Conservation (phyloP, 257 asterid species). For the Solanum tarijense region DNA sequence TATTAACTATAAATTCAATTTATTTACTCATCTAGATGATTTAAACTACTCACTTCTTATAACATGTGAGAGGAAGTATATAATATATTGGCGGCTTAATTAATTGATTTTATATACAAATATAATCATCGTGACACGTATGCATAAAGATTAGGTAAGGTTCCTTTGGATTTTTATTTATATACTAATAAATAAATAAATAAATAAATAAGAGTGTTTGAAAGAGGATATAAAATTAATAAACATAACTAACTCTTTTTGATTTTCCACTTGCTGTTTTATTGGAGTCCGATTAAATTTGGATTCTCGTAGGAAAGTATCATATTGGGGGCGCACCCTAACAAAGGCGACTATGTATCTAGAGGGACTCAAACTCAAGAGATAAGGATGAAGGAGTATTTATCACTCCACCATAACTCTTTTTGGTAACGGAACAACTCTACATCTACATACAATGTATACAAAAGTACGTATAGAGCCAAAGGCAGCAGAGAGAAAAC, state of each 20-base stretch:
- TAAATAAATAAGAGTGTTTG: neutral
- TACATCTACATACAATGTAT: neutral
- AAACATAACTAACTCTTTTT: neutral
- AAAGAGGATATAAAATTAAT: neutral
- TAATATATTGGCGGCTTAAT: neutral
- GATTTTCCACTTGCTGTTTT: no score
- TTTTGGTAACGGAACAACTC: neutral
- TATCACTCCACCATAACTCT: neutral
- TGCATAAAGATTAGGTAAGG: neutral
- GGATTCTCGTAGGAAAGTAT: fast-evolving
- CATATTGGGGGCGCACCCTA: fast-evolving
- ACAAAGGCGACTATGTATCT: no score
- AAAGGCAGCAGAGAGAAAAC: neutral
- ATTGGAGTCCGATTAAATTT: no score
- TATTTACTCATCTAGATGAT: neutral
- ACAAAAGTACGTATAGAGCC: neutral
- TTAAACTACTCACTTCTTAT: neutral
- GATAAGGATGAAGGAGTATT: fast-evolving
- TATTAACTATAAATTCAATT: no score
- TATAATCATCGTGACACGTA: neutral
- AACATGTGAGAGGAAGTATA: neutral
- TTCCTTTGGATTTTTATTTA: neutral
- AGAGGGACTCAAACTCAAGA: neutral
- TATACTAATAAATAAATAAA: no score
- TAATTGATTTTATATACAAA: neutral